phyloP scores from a whole-genome alignment of 352 stramenopile species.

The Elongisporangium undulatum region DNA sequence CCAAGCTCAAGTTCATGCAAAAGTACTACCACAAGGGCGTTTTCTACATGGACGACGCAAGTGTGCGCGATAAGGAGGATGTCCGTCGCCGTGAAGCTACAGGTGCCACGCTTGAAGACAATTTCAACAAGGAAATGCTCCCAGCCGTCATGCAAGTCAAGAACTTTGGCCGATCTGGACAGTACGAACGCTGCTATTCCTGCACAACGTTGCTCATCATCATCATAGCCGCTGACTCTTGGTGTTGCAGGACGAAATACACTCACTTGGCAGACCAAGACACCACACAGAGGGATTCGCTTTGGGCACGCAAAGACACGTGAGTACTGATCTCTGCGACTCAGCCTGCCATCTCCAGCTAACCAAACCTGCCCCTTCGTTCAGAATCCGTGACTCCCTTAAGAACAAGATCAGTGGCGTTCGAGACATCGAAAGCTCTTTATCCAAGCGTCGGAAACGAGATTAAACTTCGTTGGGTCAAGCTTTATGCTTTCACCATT shows the following conservation, averaged over 20 bases:
- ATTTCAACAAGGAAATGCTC: constrained; percentile 92
- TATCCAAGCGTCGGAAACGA: constrained; percentile 59
- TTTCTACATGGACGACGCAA: constrained; percentile 97
- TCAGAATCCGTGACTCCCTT: constrained; percentile 78
- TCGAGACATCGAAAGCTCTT: constrained; percentile 49
- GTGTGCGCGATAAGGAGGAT: constrained; percentile 84
- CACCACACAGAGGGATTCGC: constrained; percentile 82
- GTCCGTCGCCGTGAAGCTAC: constrained; percentile 89
- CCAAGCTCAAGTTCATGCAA: constrained; percentile 94
- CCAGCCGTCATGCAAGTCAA: constrained; percentile 97
- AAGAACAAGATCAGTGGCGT: constrained; percentile 68
- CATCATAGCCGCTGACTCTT: constrained; percentile 6
- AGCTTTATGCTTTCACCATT: not conserved
- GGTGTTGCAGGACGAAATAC: constrained; percentile 90
- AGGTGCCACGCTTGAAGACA: constrained; percentile 90
- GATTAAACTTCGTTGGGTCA: constrained; percentile 22
- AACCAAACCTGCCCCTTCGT: not conserved
- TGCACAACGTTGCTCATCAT: not conserved
- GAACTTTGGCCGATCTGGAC: constrained; percentile 96
- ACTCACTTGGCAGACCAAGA: constrained; percentile 98
- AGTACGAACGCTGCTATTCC: constrained; percentile 31
- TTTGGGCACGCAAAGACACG: constrained; percentile 71
- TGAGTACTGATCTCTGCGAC: constrained; percentile 9
- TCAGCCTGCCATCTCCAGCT: not conserved
- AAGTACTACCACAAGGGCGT: constrained; percentile 99